phyloP scores from a whole-genome alignment of 257 asterid species.

The Cynanchum wilfordii region DNA sequence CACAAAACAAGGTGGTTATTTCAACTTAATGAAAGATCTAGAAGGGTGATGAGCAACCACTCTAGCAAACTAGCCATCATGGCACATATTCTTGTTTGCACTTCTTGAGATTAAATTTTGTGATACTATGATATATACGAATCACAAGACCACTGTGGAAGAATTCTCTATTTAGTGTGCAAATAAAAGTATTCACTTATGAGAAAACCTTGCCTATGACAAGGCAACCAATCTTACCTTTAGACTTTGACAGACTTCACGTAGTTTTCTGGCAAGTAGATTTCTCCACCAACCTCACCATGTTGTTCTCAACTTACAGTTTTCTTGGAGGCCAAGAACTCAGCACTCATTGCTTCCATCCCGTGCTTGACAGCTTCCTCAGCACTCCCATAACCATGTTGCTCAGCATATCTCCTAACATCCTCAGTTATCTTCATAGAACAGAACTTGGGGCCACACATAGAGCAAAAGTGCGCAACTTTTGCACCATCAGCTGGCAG shows the following conservation, averaged over 20 bases:
- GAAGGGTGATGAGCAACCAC: background rate
- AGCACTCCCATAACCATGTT: slow-evolving; percentile 84
- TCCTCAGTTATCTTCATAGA: slow-evolving; percentile 98
- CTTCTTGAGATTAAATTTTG: no score
- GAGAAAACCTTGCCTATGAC: background rate
- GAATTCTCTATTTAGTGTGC: background rate
- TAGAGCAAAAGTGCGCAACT: slow-evolving; percentile 95
- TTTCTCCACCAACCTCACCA: slow-evolving; percentile 95
- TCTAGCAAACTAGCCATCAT: background rate
- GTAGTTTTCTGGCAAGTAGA: slow-evolving; percentile 76
- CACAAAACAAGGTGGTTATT: background rate
- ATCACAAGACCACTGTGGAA: background rate
- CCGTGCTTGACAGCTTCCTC: slow-evolving; percentile 84
- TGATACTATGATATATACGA: no score
- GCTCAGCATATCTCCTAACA: slow-evolving; percentile 86
- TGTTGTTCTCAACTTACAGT: slow-evolving; percentile 92
- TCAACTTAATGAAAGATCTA: background rate
- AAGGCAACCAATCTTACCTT: slow-evolving; percentile 24
- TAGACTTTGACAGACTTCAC: slow-evolving; percentile 35
- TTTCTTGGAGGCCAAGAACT: slow-evolving; percentile 74
- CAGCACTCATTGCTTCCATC: slow-evolving; percentile 96
- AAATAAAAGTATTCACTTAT: background rate
- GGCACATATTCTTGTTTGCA: no score
- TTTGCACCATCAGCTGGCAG: slow-evolving; percentile 96
- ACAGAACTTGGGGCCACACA: slow-evolving; percentile 97